Base-by-base conservation (phyloP, 2,329 filamentous ascomycete genomes). In the Lasiodiplodia gonubiensis region DNA sequence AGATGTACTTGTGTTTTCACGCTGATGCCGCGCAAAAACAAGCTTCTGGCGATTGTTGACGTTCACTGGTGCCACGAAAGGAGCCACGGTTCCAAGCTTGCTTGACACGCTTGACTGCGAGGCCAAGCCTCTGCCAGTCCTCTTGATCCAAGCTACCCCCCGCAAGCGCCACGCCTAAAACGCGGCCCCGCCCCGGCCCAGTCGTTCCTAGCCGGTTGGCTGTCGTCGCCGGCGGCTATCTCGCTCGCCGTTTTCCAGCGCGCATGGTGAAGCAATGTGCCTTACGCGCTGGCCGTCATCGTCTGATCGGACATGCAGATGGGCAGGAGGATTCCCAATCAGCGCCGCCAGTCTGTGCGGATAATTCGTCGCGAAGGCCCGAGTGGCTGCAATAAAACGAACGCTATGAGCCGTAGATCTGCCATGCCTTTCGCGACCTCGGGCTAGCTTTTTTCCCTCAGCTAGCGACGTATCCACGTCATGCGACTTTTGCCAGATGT, bases 311-410 rank as follows among this genome's bases (percentile, higher is more conserved):
- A 63, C 35, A 63, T 63, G 59, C 59, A 51, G 59, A 63, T 63
- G 39, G 30, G 59, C 59, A 63, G 59, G 59, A 51, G 59, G n/a
- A 63, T 63, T 30, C 27, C n/a, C 37, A n/a, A 60, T 60, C 46
- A 14, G 55, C 46, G 55, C 39, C 12, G 25, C 57, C 25, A 60
- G 57, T 25, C 57, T 46, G 57, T 48, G 57, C 57, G 39, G 42
- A 49, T 4, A 61, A 27, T 46, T 59, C 55, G 25, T 59, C 21
- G 37, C 37, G 21, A 25, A 23, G 14, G 21, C 33, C 33, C 35
- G 35, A 33, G 57, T 23, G 25, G 37, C 37, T 48, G 57, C 25
- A 49, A 49, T 61, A 33, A 39, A 61, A 33, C 30, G 30, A 33
- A 33, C 42, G 37, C 51, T 33, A 63, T 63, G 51, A 51, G 59